Conservation (phyloP, 148 eudicot species). For the Rhododendron williamsianum region DNA sequence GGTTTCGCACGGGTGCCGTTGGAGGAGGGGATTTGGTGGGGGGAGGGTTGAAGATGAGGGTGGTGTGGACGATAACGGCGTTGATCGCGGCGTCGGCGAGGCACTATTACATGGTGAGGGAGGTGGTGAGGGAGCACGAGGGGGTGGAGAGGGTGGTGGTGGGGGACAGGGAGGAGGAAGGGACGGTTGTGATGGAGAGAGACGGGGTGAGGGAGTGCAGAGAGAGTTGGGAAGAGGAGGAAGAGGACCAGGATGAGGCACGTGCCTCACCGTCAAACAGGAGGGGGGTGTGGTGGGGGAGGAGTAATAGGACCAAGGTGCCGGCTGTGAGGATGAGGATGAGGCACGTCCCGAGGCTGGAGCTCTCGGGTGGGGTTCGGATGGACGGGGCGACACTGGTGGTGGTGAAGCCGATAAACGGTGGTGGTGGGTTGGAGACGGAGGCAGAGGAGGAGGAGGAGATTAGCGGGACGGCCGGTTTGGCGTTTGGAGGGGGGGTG, state of each 20-base stretch:
- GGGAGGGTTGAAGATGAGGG: constrained; percentile 30
- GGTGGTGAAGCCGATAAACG: constrained; percentile 23
- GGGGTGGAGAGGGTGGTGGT: constrained; percentile 18
- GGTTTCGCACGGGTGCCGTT: constrained; percentile 14
- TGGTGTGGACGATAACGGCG: constrained; percentile 42
- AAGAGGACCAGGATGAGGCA: background rate
- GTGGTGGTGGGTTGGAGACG: background rate
- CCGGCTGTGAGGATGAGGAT: constrained; percentile 40
- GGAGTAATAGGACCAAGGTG: constrained; percentile 29
- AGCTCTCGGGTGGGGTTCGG: constrained; percentile 19
- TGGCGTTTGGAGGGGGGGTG: constrained; percentile 22
- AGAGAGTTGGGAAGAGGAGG: constrained; percentile 8
- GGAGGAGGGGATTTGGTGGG: constrained; percentile 15
- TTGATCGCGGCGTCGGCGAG: constrained; percentile 40
- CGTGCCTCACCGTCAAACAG: background rate
- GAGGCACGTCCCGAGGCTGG: constrained; percentile 32
- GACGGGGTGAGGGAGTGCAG: constrained; percentile 22
- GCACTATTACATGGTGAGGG: constrained; percentile 31
- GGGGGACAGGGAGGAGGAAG: constrained; percentile 31
- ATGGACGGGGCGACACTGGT: constrained; percentile 41
- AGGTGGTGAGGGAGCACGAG: constrained; percentile 22
- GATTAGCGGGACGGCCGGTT: constrained; percentile 9
- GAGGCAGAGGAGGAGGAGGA: constrained; percentile 18
- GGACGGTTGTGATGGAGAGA: constrained; percentile 27
- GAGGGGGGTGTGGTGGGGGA: constrained; percentile 24